Evolutionary conservation across 495 filamentous ascomycete genomes (phyloP).

Genomic region (Sabuloglossum arenarium): DNA sequence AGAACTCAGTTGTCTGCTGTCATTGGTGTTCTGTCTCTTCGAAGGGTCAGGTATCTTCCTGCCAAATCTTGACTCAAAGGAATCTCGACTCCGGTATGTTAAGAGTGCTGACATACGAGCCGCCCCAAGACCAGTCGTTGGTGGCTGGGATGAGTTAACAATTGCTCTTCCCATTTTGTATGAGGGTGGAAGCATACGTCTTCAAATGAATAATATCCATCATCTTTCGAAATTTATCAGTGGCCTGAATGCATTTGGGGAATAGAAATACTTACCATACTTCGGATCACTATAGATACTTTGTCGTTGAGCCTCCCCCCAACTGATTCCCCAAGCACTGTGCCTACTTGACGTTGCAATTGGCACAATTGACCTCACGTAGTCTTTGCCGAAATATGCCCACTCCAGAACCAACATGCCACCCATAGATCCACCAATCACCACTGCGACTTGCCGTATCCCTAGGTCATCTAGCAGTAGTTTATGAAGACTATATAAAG

Average conservation of each 20-base stretch:
- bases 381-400: conserved; percentile 87
- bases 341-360: conserved; percentile 90
- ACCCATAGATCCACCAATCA: conserved; percentile 94
- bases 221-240: conserved; percentile 25
- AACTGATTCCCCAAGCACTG: conserved; percentile 98
- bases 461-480: conserved; percentile 78
- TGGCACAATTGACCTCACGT: conserved; percentile 76
- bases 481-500: conserved; percentile 52
- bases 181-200: conserved; percentile 6
- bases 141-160: conserved; percentile 33
- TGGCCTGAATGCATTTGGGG: background rate
- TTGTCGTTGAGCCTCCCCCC: conserved; percentile 93
- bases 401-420: conserved; percentile 96
- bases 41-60: conserved; percentile 77
- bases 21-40: conserved; percentile 57
- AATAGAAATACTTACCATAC: conserved; percentile 25
- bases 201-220: conserved; percentile 75
- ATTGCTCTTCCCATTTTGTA: conserved; percentile 1
- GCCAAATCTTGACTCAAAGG: conserved; percentile 88
- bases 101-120: conserved; percentile 92
- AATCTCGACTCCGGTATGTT: conserved; percentile 90
- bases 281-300: conserved; percentile 97
- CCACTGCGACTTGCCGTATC: conserved; percentile 65
- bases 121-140: conserved; percentile 67
- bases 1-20: conserved; percentile 36